These are phyloP conservation scores for Lachancea mirantina DNA, from an alignment of 805 yeast genomes.

Conservation along the genomic window DNA sequence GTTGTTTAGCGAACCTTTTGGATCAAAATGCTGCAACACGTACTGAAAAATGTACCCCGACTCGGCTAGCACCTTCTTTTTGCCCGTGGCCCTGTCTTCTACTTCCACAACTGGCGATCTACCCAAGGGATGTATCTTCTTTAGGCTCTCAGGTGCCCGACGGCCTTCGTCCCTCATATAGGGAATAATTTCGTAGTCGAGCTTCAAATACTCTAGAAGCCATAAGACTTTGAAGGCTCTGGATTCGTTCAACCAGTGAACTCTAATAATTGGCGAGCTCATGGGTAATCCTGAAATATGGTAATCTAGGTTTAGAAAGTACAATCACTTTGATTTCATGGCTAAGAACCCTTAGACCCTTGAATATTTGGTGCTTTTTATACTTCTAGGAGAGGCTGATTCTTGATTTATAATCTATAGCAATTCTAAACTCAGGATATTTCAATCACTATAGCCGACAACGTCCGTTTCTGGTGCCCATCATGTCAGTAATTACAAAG, in stretches of 20 bases:
- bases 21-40: conserved; percentile 45
- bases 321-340: too few species aligned
- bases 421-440: too few species aligned
- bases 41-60: conserved; percentile 53
- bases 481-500: too few species aligned
- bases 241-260: conserved; percentile 34
- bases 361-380: too few species aligned
- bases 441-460: too few species aligned
- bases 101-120: conserved; percentile 54
- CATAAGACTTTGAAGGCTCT: conserved; percentile 57
- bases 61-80: conserved; percentile 41
- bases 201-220: conserved; percentile 53
- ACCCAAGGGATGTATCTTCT: conserved; percentile 53
- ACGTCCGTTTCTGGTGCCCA: too few species aligned
- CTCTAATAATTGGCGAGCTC: conserved; percentile 12
- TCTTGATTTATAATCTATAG: too few species aligned
- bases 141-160: conserved; percentile 44
- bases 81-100: conserved; percentile 29
- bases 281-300: too few species aligned
- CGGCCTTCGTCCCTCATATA: conserved; percentile 44
- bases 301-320: too few species aligned
- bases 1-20: conserved; percentile 33
- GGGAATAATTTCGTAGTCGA: conserved; percentile 48
- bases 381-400: too few species aligned
- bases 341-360: too few species aligned